A percentile compares a stretch with the other conserved stretches of the same genome.
phyloP scores from a whole-genome alignment of 208 protist species.

The Tritrichomonas foetus region DNA sequence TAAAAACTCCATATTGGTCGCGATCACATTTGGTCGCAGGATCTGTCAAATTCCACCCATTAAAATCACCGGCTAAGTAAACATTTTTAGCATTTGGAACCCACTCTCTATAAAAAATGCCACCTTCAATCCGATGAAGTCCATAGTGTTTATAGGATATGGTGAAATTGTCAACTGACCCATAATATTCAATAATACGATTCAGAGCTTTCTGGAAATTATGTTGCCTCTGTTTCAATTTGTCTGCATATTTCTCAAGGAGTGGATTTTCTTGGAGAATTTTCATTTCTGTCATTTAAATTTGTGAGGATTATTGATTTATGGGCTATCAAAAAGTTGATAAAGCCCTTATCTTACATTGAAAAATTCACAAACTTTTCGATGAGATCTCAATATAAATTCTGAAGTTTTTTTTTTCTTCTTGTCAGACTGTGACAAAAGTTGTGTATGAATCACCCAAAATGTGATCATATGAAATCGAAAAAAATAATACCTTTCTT shows the following conservation, averaged over 20 bases:
- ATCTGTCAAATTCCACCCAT: constrained; percentile 40
- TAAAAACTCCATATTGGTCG: constrained; percentile 40
- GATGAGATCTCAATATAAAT: too few species aligned
- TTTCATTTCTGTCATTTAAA: too few species aligned
- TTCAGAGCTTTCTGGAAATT: neutral
- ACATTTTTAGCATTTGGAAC: constrained; percentile 33
- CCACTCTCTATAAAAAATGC: constrained; percentile 45
- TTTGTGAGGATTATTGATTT: too few species aligned
- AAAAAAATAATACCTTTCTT: too few species aligned
- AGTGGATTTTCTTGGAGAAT: neutral
- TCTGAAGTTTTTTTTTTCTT: too few species aligned
- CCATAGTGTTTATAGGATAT: constrained; percentile 39
- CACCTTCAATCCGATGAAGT: neutral
- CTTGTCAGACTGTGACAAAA: too few species aligned
- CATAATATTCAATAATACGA: neutral
- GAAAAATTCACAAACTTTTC: too few species aligned
- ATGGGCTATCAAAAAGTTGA: too few species aligned
- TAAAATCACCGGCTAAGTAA: constrained; percentile 46
- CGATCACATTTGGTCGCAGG: constrained; percentile 14
- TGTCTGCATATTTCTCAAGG: neutral
- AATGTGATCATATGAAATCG: too few species aligned
- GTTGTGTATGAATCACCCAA: too few species aligned
- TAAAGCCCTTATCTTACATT: too few species aligned
- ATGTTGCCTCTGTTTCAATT: neutral
- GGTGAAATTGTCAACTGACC: constrained; percentile 29